A percentile compares a stretch with the other conserved stretches of the same genome.
phyloP scores from a whole-genome alignment of 2,329 filamentous ascomycete species.

The Alternaria gansuensis region DNA sequence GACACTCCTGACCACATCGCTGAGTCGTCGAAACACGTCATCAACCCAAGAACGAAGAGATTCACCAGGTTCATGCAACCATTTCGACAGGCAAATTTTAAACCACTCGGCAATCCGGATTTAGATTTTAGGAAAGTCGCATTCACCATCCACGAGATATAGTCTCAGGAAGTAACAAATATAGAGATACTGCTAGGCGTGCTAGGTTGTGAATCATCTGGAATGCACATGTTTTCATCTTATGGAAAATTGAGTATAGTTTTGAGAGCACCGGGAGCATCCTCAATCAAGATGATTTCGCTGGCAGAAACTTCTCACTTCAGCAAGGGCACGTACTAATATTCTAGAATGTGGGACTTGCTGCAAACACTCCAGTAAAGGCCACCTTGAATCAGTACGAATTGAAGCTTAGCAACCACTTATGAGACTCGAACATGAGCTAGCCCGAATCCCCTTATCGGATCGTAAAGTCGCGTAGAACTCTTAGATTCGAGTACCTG shows the following conservation, averaged over 20 bases:
- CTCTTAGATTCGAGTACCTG: not conserved
- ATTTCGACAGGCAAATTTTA: not conserved
- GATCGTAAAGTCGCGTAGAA: not conserved
- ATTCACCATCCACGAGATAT: not conserved
- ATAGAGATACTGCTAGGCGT: not conserved
- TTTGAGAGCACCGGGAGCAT: not conserved
- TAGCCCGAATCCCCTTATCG: not conserved
- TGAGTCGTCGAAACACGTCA: not conserved
- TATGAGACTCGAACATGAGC: not conserved
- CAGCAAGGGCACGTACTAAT: not conserved
- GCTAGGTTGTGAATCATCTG: not conserved
- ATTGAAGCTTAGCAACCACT: not conserved
- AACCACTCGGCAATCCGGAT: not conserved
- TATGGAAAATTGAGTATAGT: not conserved
- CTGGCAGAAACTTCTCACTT: not conserved
- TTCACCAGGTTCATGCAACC: no score
- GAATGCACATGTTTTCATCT: not conserved
- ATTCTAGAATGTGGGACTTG: not conserved
- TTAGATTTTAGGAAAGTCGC: not conserved
- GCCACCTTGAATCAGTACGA: not conserved
- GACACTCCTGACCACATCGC: not conserved
- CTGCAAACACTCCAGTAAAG: not conserved
- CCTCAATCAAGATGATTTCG: not conserved
- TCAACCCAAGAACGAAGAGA: no score
- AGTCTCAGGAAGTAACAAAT: not conserved